phyloP scores from a whole-genome alignment of 208 protist species.

The Trypanosoma mega region DNA sequence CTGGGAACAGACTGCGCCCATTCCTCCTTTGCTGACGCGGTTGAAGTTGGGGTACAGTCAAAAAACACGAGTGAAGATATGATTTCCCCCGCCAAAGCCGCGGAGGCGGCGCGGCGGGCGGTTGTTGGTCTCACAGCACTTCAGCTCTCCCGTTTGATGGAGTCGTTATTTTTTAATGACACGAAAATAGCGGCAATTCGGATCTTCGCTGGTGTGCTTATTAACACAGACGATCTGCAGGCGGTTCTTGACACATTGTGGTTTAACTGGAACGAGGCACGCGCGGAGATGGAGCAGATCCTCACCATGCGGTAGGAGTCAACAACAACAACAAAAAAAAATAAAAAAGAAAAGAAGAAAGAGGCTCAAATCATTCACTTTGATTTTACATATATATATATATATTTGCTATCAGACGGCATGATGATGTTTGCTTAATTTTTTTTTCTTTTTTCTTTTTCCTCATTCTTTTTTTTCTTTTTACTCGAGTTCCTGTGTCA shows the following conservation, averaged over 20 bases:
- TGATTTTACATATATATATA: too few species aligned
- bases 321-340: not conserved
- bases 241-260: conserved; percentile 25
- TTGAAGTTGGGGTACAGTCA: too few species aligned
- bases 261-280: conserved; percentile 29
- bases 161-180: conserved; percentile 28
- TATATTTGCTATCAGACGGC: too few species aligned
- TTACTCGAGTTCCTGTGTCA: too few species aligned
- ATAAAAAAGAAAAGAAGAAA: not conserved
- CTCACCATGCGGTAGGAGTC: not conserved
- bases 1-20: not conserved
- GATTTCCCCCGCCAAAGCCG: not conserved
- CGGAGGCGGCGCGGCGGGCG: not conserved
- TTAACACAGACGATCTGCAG: conserved; percentile 20
- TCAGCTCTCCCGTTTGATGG: conserved; percentile 20
- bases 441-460: too few species aligned
- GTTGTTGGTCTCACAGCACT: conserved; percentile 17
- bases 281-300: conserved; percentile 19
- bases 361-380: too few species aligned
- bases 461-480: too few species aligned
- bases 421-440: too few species aligned
- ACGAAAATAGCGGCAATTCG: conserved; percentile 24
- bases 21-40: conserved; percentile 12
- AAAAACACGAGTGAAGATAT: too few species aligned
- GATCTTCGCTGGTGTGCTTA: conserved; percentile 17